Base-by-base conservation (phyloP, 2,329 filamentous ascomycete genomes). In the Talaromyces sp. region DNA sequence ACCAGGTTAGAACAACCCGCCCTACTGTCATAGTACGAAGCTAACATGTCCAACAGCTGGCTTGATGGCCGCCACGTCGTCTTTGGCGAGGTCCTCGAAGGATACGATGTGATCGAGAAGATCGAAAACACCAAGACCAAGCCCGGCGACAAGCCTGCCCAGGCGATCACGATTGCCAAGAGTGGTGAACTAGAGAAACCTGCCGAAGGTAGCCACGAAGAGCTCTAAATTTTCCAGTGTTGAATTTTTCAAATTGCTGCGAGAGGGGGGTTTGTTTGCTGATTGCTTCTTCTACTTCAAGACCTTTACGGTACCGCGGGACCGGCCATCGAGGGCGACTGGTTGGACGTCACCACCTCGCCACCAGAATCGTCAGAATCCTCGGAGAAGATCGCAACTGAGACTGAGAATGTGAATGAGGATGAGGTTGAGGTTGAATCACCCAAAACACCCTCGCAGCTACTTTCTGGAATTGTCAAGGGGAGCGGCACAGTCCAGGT, bases 41-140 rank as follows among this genome's bases (percentile, higher is more conserved):
- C 12, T 18, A n/a, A 42, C 23, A 40, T 53, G 4, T 47, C 44
- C 56, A 40, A 31, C 56, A 81, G 78, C 68, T 87, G 85, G 85
- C 82, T 87, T 66, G 85, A 87, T 73, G 85, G 84, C 66, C 79
- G 79, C 64, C 86, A 88, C 74, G 87, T 89, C 60, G 86, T 89
- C 66, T 89, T 89, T 70, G 87, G 87, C 65, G 87, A 89, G 72
- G 86, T 89, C 54, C 81, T 89, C 59, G 85, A 88, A 73, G 87
- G 87, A 67, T 87, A 87, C 73, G 85, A 89, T 7, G 73, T 89
- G 57, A 84, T 89, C 52, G 84, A 87, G 65, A 81, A 85, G 77
- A 85, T 89, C 66, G 84, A 89, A 77, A 85, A 87, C 68, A 79
- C 85, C 9, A 75, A 81, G 59, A 88, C 88, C 75, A 80, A 74